These are phyloP conservation scores for Aspergillus leporis DNA, from an alignment of 495 filamentous ascomycete genomes.

Conservation along the genomic window DNA sequence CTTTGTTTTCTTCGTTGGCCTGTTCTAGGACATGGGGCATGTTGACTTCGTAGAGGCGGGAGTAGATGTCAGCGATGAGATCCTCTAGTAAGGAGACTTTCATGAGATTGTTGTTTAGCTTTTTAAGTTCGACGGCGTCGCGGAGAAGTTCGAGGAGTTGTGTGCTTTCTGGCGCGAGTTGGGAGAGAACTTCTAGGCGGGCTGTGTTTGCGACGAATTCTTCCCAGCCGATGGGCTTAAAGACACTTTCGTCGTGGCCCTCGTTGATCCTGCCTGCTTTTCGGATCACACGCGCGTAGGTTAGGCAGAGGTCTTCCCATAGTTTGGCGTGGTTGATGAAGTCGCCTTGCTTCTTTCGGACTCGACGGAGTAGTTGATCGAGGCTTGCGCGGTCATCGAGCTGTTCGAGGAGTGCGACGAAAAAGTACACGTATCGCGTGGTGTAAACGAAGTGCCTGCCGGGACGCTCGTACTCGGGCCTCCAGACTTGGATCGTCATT, in stretches of 20 bases:
- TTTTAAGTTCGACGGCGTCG: conserved; percentile 87
- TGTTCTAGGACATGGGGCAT: conserved; percentile 47
- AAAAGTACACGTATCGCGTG: conserved; percentile 81
- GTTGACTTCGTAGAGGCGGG: conserved; percentile 67
- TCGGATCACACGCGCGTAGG: conserved; percentile 75
- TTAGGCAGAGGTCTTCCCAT: conserved; percentile 77
- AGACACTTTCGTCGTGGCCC: conserved; percentile 72
- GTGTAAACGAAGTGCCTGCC: conserved; percentile 95
- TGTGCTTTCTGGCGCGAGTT: conserved; percentile 41
- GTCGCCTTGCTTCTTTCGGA: conserved; percentile 79
- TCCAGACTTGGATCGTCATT: conserved; percentile 94
- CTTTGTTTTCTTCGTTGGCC: conserved; percentile 52
- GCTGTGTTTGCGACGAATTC: conserved; percentile 69
- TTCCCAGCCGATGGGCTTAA: conserved; percentile 75
- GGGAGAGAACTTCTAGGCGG: conserved; percentile 52
- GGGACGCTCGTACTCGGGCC: conserved; percentile 85
- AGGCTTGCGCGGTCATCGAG: conserved; percentile 77
- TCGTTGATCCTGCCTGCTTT: conserved; percentile 62
- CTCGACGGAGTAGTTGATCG: conserved; percentile 75
- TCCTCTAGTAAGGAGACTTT: conserved; percentile 85
- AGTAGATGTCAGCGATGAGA: conserved; percentile 83
- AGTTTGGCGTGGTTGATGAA: conserved; percentile 82
- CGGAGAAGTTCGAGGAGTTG: conserved; percentile 69
- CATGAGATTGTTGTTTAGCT: conserved; percentile 81
- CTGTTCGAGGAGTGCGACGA: conserved; percentile 70